These are phyloP conservation scores for Suhomyces chickasaworum DNA, from an alignment of 1,139 yeast genomes.

Conservation along the genomic window DNA sequence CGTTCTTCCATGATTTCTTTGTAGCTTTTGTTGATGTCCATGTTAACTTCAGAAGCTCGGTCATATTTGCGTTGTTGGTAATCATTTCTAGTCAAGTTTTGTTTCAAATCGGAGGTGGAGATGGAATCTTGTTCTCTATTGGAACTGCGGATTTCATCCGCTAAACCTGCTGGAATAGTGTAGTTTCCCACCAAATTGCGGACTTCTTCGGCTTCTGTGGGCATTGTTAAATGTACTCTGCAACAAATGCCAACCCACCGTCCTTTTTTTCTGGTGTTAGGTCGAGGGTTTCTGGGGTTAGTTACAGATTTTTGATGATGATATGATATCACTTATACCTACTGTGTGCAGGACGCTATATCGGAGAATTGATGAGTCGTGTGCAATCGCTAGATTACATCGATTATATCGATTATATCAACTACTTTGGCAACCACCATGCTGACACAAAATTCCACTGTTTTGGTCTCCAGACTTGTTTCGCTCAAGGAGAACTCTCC, in stretches of 20 bases:
- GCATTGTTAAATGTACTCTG: neutral
- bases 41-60: slow-evolving; percentile 27
- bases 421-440: slow-evolving; percentile 19
- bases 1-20: slow-evolving; percentile 41
- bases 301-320: neutral
- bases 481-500: slow-evolving; percentile 74
- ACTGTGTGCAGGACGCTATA: neutral
- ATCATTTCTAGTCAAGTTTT: slow-evolving; percentile 21
- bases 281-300: no score
- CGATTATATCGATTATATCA: neutral
- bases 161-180: slow-evolving; percentile 34
- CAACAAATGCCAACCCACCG: neutral
- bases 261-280: neutral
- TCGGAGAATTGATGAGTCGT: slow-evolving; percentile 18
- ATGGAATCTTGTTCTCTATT: slow-evolving; percentile 40
- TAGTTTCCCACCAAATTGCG: slow-evolving; percentile 33
- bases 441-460: slow-evolving; percentile 57
- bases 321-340: neutral
- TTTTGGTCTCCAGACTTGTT: slow-evolving; percentile 62
- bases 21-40: slow-evolving; percentile 29
- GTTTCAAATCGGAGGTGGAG: slow-evolving; percentile 22
- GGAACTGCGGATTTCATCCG: slow-evolving; percentile 30
- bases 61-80: slow-evolving; percentile 28
- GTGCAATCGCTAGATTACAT: slow-evolving; percentile 3
- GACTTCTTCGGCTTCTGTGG: slow-evolving; percentile 13